phyloP scores from a whole-genome alignment of 345 rosid species.

The Gossypioides kirkii region DNA sequence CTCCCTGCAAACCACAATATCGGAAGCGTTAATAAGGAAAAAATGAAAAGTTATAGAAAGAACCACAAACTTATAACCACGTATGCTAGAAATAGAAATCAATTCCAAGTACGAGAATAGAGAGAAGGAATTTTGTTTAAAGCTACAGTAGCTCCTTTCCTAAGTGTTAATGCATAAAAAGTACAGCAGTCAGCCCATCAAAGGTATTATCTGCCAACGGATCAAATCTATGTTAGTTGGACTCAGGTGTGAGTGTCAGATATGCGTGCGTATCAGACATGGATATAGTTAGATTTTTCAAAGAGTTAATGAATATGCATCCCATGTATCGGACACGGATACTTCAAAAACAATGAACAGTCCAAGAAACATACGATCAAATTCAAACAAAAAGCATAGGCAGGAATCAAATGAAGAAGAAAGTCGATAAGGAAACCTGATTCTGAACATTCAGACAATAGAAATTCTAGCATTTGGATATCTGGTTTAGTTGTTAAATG shows the following conservation, averaged over 20 bases:
- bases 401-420: neutral
- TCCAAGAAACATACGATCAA: neutral
- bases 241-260: no score
- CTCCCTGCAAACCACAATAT: slow-evolving; percentile 43
- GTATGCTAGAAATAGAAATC: neutral
- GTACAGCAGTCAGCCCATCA: neutral
- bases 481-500: neutral
- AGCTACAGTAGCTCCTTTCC: neutral
- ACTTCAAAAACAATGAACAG: no score
- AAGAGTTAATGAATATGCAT: no score
- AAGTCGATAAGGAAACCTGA: neutral
- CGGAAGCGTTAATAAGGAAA: neutral
- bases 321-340: no score
- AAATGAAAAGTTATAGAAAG: neutral
- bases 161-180: neutral
- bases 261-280: neutral
- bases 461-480: neutral
- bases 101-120: neutral
- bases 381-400: neutral
- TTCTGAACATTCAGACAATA: neutral
- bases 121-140: neutral
- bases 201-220: neutral
- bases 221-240: neutral
- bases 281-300: neutral
- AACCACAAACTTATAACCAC: neutral